phyloP scores from a whole-genome alignment of 768 basidiomycete genomes.

The Suillus placidus region DNA sequence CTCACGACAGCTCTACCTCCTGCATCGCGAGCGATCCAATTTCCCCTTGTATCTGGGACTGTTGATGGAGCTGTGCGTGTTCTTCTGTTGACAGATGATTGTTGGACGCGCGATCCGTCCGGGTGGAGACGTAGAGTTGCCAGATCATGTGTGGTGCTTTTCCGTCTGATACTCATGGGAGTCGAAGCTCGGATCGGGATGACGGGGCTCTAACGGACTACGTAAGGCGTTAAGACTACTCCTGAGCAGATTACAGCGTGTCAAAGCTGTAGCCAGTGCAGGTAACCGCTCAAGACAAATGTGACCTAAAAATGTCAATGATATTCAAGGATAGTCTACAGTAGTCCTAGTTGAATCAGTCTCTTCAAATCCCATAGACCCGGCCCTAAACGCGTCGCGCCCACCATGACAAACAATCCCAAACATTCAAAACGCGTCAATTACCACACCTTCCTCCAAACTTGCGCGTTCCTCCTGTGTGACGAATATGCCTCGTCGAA shows the following conservation, averaged over 20 bases:
- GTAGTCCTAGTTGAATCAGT: neutral
- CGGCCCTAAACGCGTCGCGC: constrained; percentile 22
- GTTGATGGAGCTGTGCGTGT: constrained; percentile 38
- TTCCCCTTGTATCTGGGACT: constrained; percentile 52
- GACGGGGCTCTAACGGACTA: neutral
- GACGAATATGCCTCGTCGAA: constrained; percentile 31
- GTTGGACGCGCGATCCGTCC: constrained; percentile 63
- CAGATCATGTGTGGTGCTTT: constrained; percentile 65
- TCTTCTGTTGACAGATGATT: constrained; percentile 38
- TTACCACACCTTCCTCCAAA: neutral
- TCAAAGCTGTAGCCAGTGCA: neutral
- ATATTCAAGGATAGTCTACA: neutral
- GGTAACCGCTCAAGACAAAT: no score
- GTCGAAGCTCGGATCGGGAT: constrained; percentile 1
- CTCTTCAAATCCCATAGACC: neutral
- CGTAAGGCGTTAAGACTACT: neutral
- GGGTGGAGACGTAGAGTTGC: constrained; percentile 65
- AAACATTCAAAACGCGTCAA: constrained; percentile 9
- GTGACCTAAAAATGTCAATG: no score
- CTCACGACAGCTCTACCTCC: constrained; percentile 51
- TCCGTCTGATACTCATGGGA: constrained; percentile 36
- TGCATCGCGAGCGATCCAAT: constrained; percentile 71
- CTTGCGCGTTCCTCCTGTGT: neutral
- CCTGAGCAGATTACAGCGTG: neutral
- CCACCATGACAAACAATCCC: neutral